Evolutionary conservation across 345 rosid genomes (phyloP), one percentile per base, ranked within the genome.

Genomic region (Pseudoturritis turrita): DNA sequence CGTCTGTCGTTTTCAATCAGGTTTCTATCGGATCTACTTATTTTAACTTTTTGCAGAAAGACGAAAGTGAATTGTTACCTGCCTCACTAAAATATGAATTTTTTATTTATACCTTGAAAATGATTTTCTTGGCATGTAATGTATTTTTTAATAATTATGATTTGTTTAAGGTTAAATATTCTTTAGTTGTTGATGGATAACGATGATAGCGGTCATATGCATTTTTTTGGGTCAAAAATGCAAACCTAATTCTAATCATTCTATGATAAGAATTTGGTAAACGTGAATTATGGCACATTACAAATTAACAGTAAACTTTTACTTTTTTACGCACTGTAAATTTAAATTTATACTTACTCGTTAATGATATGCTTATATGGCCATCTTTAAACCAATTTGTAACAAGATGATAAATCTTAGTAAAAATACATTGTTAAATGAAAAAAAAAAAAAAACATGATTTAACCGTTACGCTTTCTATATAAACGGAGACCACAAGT

Each of bases 401-500:
- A 33, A 33, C 41, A 72, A 64, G 56, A 8, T 17, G 56, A 18
- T 63, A 52, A 12, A 26, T 22, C 5, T 39, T 41, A 53, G 28
- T 52, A 28, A 57, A 11, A 11, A 47, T n/a, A 15, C 2, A 1
- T 35, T 10, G 41, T 37, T 7, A 49, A 39, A 14, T 22, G 0
- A 41, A 19, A 41, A 18, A 9, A 2, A 6, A 2, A 25, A 13
- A 17, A 17, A 11, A 2, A 6, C 11, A 13, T 46, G 11, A 10
- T 52, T 35, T 41, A 54, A 36, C 71, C 64, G 13, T 45, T n/a
- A 14, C 49, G 15, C 14, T 52, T 43, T 53, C 70, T 76, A 76
- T 69, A 69, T 69, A 76, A 68, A 68, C 33, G 47, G 69, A 33
- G 40, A 43, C 55, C 49, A 35, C 13, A 36, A 61, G 26, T 22